Evolutionary conservation across 2,329 filamentous ascomycete genomes (phyloP), one percentile per base, ranked within the genome.

Genomic region (Neospermospora avenae): DNA sequence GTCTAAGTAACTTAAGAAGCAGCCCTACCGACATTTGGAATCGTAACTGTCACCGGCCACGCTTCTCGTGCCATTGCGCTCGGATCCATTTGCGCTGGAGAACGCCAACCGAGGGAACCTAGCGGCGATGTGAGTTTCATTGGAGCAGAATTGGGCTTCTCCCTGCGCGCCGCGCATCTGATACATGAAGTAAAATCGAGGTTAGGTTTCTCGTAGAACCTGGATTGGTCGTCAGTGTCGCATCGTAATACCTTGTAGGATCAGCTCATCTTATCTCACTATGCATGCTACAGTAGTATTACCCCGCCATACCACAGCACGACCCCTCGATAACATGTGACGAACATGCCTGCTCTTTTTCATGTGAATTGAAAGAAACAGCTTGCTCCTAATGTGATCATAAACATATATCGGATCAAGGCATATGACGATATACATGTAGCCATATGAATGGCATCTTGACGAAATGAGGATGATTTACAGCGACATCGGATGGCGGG

Each of bases 251-350:
- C 31, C 46, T 37, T 51, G n/a, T 51, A 16, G 10, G 22, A 18
- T 51, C 31, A 37, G 34, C 28, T 35, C 25, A 51, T 51, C 28
- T 51, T 24, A 48, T 48, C 44, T 48, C 14, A 31, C 22, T 8
- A 51, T 37, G 28, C 31, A 37, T 35, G n/a, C 28, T n/a, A 8
- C 28, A 34, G 25, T 16, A 46, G n/a, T 22, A 37, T 42, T 56
- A 48, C 54, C 54, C 54, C 54, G 42, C 54, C 41, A 56, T 48
- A n/a, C 20, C 46, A 51, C 31, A 22, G 54, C 54, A 46, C 37
- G 54, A 45, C 54, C 54, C 42, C 54, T 46, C 28, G 41, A 35
- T 11, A 18, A 48, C 45, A 35, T 51, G 28, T 35, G 18, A 51
- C 20, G 46, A 51, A 34, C 46, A 35, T 20, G 39, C 39, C 20